Percentiles rank a stretch among this genome's conserved stretches.
phyloP scores from a whole-genome alignment of 208 protist species.

The Leishmania lainsoni region DNA sequence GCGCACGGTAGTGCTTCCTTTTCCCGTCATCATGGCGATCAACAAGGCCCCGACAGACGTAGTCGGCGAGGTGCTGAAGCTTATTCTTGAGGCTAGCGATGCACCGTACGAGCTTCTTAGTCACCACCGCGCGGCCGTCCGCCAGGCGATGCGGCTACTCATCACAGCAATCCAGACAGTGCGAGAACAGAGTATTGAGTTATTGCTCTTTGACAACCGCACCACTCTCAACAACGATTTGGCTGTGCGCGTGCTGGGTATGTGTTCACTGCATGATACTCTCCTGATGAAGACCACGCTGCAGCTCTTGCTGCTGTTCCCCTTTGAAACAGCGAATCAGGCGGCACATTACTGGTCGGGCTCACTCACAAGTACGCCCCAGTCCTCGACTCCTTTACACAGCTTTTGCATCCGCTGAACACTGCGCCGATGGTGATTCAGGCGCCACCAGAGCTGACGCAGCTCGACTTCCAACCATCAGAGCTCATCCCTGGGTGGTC shows the following conservation, averaged over 20 bases:
- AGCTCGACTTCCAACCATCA: conserved; percentile 59
- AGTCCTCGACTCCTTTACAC: conserved; percentile 42
- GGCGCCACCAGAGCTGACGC: conserved; percentile 64
- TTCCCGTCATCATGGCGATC: conserved; percentile 71
- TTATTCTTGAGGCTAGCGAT: conserved; percentile 49
- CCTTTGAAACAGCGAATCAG: conserved; percentile 53
- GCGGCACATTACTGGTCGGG: conserved; percentile 54
- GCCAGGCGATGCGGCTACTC: conserved; percentile 73
- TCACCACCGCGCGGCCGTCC: conserved; percentile 68
- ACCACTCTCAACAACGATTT: conserved; percentile 66
- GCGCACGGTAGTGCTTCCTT: conserved; percentile 43
- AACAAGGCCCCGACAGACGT: conserved; percentile 79
- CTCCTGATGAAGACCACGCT: conserved; percentile 63
- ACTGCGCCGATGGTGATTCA: conserved; percentile 35
- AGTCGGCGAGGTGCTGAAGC: conserved; percentile 61
- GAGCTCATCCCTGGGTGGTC: conserved; percentile 32
- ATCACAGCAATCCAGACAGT: conserved; percentile 58
- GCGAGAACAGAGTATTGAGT: conserved; percentile 52
- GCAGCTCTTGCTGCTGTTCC: conserved; percentile 65
- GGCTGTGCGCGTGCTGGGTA: conserved; percentile 48
- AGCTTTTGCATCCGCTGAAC: conserved; percentile 35
- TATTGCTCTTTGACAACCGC: conserved; percentile 78
- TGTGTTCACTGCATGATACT: conserved; percentile 54
- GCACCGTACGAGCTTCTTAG: conserved; percentile 55
- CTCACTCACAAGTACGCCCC: conserved; percentile 37